Base-by-base conservation (phyloP, 1,139 yeast genomes). In the Saccharomycopsis crataegensis region DNA sequence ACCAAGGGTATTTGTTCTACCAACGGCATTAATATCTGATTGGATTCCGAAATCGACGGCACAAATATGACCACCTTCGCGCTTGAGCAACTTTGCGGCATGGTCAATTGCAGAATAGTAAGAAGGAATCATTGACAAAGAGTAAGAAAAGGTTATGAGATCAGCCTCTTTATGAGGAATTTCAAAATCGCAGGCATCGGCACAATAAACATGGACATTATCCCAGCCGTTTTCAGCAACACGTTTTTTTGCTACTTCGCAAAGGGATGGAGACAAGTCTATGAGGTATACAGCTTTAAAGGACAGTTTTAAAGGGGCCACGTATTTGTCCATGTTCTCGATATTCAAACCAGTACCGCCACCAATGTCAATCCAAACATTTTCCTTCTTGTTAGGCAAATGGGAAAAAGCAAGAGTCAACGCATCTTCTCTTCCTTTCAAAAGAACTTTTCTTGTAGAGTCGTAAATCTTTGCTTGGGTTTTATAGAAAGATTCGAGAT, bases 261-360 rank as follows among this genome's bases (percentile, higher is more conserved):
- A 82, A 53, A 86, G 72, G 1, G 91, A 83, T 2, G 91, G 87
- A 1, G 91, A 83, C 57, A 86, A 73, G 64, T 86, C 96, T 52
- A 86, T 82, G 57, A 86, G 74, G 63, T 84, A 85, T 48, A 86
- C 76, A 8, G 85, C 84, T 61, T 78, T 77, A 67, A 86, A 86
- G 58, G 75, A 68, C 34, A 69, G 64, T 11, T 57, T 59, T 45
- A 76, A 62, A 45, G 82, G 69, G 6, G 82, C 77, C 54, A 77
- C 69, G 48, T 80, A 69, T 51, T 71, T 65, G 65, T 83, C 73
- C 95, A 86, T 86, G 61, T 76, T 76, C 67, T 86, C 94, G 62
- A 86, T 82, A 68, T 86, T 86, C 67, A 83, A 75, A 49, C 95
- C 96, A 6, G 95, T 86, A 33, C 94, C 94, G 45, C 94, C 94